Conservation (phyloP, 163 green algal species). For the Scenedesmus sp. region DNA sequence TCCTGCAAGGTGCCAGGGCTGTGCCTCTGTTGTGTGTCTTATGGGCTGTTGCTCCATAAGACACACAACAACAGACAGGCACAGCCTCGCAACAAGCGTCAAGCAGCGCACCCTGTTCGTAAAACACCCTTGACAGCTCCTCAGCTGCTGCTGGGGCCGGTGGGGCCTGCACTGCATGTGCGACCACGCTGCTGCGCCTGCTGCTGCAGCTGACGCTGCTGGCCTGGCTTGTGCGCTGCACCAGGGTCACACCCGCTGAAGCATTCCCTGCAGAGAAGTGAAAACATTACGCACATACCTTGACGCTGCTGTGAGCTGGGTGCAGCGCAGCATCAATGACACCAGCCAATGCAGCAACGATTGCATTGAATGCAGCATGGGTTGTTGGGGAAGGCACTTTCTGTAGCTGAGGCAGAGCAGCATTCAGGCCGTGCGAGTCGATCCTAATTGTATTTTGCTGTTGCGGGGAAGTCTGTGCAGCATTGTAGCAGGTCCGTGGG, state of each 20-base stretch:
- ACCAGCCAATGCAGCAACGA: background rate
- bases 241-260: background rate
- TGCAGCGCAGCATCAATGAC: background rate
- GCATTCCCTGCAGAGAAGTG: background rate
- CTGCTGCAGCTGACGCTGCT: background rate
- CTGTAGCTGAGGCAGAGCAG: background rate
- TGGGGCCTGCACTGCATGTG: conserved; percentile 14
- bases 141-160: conserved; percentile 18
- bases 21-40: no score
- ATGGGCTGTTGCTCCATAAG: no score
- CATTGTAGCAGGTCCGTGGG: background rate
- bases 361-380: background rate
- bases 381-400: no score
- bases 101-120: background rate
- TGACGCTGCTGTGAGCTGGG: background rate
- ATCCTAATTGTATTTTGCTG: background rate
- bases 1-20: no score
- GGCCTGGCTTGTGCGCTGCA: background rate
- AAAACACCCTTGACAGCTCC: conserved; percentile 17
- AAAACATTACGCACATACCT: background rate
- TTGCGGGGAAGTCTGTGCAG: background rate
- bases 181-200: conserved; percentile 11
- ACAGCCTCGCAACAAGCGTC: background rate
- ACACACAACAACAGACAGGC: background rate
- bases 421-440: background rate